These are phyloP conservation scores for Lojkania enalia DNA, from an alignment of 2,329 filamentous ascomycete species.

Conservation along the genomic window DNA sequence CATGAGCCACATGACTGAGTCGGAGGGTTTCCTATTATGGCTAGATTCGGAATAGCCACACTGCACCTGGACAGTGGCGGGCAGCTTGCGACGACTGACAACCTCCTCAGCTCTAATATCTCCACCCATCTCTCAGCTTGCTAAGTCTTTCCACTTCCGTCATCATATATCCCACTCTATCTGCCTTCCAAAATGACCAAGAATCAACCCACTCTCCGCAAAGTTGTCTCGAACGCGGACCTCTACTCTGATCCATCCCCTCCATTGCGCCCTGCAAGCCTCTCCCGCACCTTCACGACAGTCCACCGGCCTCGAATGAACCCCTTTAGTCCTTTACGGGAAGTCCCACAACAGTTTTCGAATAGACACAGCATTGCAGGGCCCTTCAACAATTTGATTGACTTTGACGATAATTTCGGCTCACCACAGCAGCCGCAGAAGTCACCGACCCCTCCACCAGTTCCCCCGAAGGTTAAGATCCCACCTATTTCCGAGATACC, in stretches of 20 bases:
- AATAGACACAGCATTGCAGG: slow-evolving; percentile 34
- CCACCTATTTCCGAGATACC: slow-evolving; percentile 29
- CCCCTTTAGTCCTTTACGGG: slow-evolving; percentile 19
- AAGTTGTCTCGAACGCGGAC: slow-evolving; percentile 41
- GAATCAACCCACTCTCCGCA: slow-evolving; percentile 42
- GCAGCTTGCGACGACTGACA: slow-evolving; percentile 3
- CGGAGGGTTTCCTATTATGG: no score
- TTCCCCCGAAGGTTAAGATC: slow-evolving; percentile 40
- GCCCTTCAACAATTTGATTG: slow-evolving; percentile 35
- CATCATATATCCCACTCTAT: neutral
- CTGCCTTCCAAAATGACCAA: slow-evolving; percentile 36
- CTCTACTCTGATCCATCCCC: slow-evolving; percentile 43
- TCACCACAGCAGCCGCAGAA: slow-evolving; percentile 14
- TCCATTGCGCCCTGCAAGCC: slow-evolving; percentile 31
- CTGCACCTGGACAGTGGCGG: no score
- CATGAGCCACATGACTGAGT: no score
- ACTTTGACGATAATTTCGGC: slow-evolving; percentile 36
- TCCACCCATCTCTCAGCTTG: neutral
- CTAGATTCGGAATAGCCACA: no score
- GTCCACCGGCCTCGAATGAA: slow-evolving; percentile 26
- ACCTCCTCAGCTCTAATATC: neutral
- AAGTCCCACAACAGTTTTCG: slow-evolving; percentile 9
- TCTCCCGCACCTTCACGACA: slow-evolving; percentile 38
- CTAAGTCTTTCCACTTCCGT: neutral
- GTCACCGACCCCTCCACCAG: slow-evolving; percentile 39